Percentiles rank a stretch among this genome's conserved stretches.
phyloP scores from a whole-genome alignment of 345 rosid genomes.

The Eucalyptus marginata region DNA sequence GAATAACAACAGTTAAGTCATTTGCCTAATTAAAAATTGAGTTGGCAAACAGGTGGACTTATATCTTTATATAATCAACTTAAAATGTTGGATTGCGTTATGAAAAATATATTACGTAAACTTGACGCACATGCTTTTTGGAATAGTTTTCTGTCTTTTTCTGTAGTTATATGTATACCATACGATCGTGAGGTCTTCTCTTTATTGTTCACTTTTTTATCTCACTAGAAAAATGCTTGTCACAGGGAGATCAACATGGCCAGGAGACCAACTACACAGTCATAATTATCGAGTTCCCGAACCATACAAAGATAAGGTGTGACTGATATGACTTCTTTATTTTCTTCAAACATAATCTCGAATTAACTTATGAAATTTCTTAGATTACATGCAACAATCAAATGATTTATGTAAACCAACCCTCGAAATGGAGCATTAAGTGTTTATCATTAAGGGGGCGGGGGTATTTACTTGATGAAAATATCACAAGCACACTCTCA shows the following conservation, averaged over 20 bases:
- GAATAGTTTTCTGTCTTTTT: neutral
- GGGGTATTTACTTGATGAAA: neutral
- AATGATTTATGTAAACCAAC: neutral
- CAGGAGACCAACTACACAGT: neutral
- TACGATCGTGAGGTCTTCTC: neutral
- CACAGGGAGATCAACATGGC: neutral
- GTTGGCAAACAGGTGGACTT: neutral
- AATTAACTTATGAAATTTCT: neutral
- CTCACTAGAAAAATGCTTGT: neutral
- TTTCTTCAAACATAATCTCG: neutral
- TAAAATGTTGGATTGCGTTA: neutral
- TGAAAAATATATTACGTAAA: neutral
- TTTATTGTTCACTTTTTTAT: neutral
- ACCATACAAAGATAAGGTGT: neutral
- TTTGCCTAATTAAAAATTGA: neutral
- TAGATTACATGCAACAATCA: neutral
- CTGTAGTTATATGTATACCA: neutral
- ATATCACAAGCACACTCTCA: neutral
- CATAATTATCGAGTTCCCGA: neutral
- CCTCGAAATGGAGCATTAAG: neutral
- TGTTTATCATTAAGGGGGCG: neutral
- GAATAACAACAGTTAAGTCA: neutral
- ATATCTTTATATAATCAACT: neutral
- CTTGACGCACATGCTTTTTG: neutral
- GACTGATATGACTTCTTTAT: neutral